These are phyloP conservation scores for Floccularia luteovirens DNA, from an alignment of 768 basidiomycete species.

Conservation along the genomic window DNA sequence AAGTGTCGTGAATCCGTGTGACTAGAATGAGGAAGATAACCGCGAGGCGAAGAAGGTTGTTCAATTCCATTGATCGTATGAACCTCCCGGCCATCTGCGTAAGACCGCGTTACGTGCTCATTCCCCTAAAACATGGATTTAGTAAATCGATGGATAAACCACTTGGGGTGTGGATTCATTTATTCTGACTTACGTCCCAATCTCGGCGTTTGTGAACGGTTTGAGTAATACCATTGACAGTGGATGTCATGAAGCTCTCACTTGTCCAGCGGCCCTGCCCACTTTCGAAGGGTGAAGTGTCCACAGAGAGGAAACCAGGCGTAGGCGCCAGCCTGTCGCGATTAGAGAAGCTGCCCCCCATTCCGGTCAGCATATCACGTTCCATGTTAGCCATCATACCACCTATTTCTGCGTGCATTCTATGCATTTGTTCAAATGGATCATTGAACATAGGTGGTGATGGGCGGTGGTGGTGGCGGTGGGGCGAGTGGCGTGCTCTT, in stretches of 20 bases:
- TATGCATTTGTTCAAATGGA: slow-evolving; percentile 24
- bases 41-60: slow-evolving; percentile 21
- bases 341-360: slow-evolving; percentile 14
- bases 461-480: slow-evolving; percentile 18
- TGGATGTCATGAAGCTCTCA: slow-evolving; percentile 49
- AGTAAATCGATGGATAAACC: slow-evolving; percentile 4
- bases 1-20: slow-evolving; percentile 6
- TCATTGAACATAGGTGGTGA: slow-evolving; percentile 13
- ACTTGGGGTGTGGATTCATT: background rate
- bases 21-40: slow-evolving; percentile 16
- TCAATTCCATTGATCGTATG: slow-evolving; percentile 65
- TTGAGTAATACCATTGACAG: slow-evolving; percentile 63
- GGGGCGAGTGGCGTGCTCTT: slow-evolving; percentile 15
- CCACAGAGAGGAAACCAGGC: slow-evolving; percentile 17
- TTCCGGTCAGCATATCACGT: slow-evolving; percentile 19
- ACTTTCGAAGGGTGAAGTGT: slow-evolving; percentile 19
- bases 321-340: slow-evolving; percentile 10
- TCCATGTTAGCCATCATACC: slow-evolving; percentile 23
- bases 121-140: slow-evolving; percentile 46
- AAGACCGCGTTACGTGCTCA: slow-evolving; percentile 60
- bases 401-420: slow-evolving; percentile 23
- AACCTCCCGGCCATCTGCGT: slow-evolving; percentile 59
- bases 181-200: slow-evolving; percentile 40
- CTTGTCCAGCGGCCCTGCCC: slow-evolving; percentile 33
- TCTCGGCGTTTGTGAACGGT: slow-evolving; percentile 49